phyloP scores from a whole-genome alignment of 768 basidiomycete genomes.

The Fibroporia radiculosa region DNA sequence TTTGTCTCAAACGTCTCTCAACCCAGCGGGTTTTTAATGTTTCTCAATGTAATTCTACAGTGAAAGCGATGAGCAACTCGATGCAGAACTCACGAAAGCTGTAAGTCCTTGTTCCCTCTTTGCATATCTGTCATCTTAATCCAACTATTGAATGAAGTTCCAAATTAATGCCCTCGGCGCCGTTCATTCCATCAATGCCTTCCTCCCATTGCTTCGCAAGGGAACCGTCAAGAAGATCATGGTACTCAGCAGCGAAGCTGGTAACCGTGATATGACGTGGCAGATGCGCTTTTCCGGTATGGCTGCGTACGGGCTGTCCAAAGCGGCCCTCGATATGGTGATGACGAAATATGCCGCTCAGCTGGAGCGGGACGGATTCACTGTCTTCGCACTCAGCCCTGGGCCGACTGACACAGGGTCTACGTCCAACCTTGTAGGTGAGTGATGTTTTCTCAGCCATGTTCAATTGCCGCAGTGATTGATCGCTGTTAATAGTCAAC shows the following conservation, averaged over 20 bases:
- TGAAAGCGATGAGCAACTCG: background rate
- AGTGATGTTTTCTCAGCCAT: no score
- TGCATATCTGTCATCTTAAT: background rate
- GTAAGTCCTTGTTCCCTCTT: background rate
- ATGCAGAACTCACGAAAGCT: background rate
- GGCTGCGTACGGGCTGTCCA: slow-evolving; percentile 29
- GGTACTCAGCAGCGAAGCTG: slow-evolving; percentile 24
- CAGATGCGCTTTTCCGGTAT: background rate
- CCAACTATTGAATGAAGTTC: slow-evolving; percentile 15
- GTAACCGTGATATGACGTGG: slow-evolving; percentile 21
- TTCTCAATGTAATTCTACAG: background rate
- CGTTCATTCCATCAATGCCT: slow-evolving; percentile 26
- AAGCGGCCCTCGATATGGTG: slow-evolving; percentile 31
- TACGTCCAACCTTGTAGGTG: no score
- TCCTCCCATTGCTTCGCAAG: slow-evolving; percentile 31
- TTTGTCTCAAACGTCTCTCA: background rate
- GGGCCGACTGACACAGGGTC: no score
- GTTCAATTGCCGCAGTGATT: no score
- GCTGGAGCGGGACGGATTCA: slow-evolving; percentile 1
- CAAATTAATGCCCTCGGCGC: slow-evolving; percentile 29
- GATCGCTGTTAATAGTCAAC: no score
- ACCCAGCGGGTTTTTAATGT: background rate
- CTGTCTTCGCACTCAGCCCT: background rate
- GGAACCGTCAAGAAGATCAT: slow-evolving; percentile 28
- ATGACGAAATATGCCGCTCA: slow-evolving; percentile 29